A percentile compares a stretch with the other conserved stretches of the same genome.
phyloP scores from a whole-genome alignment of 2,329 filamentous ascomycete genomes.

The Fusarium penzigii region DNA sequence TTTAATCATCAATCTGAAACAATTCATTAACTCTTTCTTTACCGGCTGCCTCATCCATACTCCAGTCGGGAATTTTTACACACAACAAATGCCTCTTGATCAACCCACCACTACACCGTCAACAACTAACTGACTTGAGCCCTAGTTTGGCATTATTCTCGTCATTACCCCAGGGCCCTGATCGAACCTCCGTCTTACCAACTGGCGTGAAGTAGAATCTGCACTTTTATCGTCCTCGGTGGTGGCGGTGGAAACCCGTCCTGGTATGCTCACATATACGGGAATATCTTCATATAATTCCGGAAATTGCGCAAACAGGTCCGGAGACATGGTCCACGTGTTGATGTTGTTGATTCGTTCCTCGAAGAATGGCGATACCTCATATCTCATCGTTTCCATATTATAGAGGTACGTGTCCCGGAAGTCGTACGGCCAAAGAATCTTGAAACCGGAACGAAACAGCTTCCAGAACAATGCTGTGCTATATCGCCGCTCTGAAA shows the following conservation, averaged over 20 bases:
- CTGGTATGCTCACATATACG: conserved; percentile 2
- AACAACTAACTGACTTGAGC: too few relatives aligned
- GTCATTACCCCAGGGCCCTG: not conserved
- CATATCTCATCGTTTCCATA: conserved; percentile 24
- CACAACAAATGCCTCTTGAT: too few relatives aligned
- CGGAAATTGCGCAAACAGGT: conserved; percentile 30
- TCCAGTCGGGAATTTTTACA: too few relatives aligned
- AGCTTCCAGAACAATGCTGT: conserved; percentile 32
- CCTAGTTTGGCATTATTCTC: too few relatives aligned
- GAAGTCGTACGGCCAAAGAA: conserved; percentile 29
- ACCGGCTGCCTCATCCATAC: too few relatives aligned
- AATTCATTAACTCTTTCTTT: too few relatives aligned
- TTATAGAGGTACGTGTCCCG: conserved; percentile 29
- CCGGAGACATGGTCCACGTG: conserved; percentile 29
- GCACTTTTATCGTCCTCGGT: not conserved
- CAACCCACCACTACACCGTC: too few relatives aligned
- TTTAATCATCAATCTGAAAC: too few relatives aligned
- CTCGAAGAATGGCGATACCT: conserved; percentile 27
- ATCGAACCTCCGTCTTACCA: not conserved
- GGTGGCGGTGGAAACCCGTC: not conserved
- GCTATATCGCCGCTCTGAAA: conserved; percentile 33
- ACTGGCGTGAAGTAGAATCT: not conserved
- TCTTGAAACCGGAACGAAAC: conserved; percentile 21
- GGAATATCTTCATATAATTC: conserved; percentile 36
- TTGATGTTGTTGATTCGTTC: conserved; percentile 29